Evolutionary conservation across 768 basidiomycete species (phyloP).

Genomic region (Leccinum variicolor): DNA sequence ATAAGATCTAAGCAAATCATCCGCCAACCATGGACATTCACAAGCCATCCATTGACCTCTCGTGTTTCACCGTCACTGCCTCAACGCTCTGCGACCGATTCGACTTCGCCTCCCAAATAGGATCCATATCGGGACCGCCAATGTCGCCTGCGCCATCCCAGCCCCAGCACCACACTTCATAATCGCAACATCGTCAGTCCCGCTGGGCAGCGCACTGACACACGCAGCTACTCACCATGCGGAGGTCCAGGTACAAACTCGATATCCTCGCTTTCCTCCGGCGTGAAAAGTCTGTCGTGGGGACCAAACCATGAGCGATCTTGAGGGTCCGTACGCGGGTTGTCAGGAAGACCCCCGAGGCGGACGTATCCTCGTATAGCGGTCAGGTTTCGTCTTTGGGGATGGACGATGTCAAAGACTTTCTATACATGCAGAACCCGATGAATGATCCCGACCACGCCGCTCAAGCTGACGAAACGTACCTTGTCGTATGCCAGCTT

Average conservation of each 20-base stretch:
- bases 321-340: constrained; percentile 95
- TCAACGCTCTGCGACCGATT: constrained; percentile 55
- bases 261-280: constrained; percentile 78
- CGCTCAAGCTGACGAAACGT: constrained; percentile 19
- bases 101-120: constrained; percentile 89
- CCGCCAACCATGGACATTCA: constrained; percentile 9
- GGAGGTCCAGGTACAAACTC: constrained; percentile 80
- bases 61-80: constrained; percentile 69
- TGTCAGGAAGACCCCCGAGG: constrained; percentile 95
- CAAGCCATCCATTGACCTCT: constrained; percentile 38
- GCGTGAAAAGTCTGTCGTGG: constrained; percentile 89
- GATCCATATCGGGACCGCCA: constrained; percentile 96
- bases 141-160: constrained; percentile 99
- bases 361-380: constrained; percentile 92
- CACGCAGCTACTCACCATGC: constrained; percentile 52
- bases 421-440: constrained; percentile 44
- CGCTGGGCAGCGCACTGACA: neutral
- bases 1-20: constrained; percentile 12
- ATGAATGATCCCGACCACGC: neutral
- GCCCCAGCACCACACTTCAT: constrained; percentile 97
- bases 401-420: constrained; percentile 95
- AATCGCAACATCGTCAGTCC: constrained; percentile 6
- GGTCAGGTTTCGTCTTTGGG: constrained; percentile 84
- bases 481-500: constrained; percentile 94
- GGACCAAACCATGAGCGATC: constrained; percentile 98